A percentile compares a stretch with the other conserved stretches of the same genome.
phyloP scores from a whole-genome alignment of 768 basidiomycete genomes.

The Mycena filopes region DNA sequence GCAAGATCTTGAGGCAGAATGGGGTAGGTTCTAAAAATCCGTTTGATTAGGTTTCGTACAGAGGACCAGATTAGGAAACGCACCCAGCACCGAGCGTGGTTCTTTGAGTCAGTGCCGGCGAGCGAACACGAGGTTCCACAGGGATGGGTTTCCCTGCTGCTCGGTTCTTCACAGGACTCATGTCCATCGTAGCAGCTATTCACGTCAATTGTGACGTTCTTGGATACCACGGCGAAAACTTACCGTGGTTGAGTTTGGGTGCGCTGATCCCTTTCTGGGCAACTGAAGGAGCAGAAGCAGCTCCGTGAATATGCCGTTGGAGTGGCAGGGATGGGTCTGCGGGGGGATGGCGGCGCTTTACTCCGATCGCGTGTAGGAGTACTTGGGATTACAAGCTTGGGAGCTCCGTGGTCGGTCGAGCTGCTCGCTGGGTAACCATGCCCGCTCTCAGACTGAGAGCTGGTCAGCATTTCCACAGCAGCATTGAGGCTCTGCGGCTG shows the following conservation, averaged over 20 bases:
- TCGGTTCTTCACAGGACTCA: conserved; percentile 81
- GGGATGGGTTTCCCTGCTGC: conserved; percentile 70
- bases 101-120: conserved; percentile 42
- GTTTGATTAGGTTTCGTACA: conserved; percentile 30
- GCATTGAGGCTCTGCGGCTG: conserved; percentile 79
- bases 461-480: conserved; percentile 72
- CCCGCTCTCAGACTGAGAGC: conserved; percentile 54
- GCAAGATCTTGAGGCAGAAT: conserved; percentile 83
- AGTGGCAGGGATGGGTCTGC: conserved; percentile 53
- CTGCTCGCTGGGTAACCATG: conserved; percentile 39
- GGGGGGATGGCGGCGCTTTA: conserved; percentile 53
- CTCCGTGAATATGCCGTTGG: conserved; percentile 50
- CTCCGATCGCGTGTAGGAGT: conserved; percentile 42
- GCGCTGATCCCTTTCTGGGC: conserved; percentile 74
- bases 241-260: conserved; percentile 79
- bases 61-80: conserved; percentile 37
- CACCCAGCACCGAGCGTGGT: conserved; percentile 75
- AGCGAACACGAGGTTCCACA: conserved; percentile 53
- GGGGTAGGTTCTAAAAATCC: conserved; percentile 69
- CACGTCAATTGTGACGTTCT: conserved; percentile 25
- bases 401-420: conserved; percentile 33
- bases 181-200: conserved; percentile 72
- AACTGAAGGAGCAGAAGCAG: conserved; percentile 54
- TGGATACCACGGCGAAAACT: conserved; percentile 35
- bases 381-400: conserved; percentile 38